Evolutionary conservation across 768 basidiomycete genomes (phyloP).

Genomic region (Peribolospora baueri): DNA sequence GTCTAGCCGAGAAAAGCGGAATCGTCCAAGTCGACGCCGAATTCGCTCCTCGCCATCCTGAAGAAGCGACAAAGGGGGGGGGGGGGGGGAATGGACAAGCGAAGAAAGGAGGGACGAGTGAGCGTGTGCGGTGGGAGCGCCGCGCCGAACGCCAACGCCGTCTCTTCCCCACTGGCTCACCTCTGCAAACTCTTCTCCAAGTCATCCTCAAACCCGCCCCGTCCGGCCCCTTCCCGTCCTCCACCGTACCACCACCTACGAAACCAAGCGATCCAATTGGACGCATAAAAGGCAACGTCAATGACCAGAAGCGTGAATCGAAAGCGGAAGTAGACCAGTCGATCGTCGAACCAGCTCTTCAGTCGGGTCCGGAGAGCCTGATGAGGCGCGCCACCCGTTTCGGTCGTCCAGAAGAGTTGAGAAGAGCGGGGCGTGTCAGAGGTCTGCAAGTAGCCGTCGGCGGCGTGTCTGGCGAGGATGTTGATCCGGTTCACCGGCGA

Average conservation of each 20-base stretch:
- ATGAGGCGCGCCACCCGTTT: too few species aligned
- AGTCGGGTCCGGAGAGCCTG: too few species aligned
- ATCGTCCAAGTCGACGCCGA: slow-evolving; percentile 47
- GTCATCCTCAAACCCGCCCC: slow-evolving; percentile 43
- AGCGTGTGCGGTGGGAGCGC: too few species aligned
- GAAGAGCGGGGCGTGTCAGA: slow-evolving; percentile 27
- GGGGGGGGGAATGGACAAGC: too few species aligned
- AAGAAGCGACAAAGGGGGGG: slow-evolving; percentile 25
- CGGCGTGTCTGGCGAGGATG: slow-evolving; percentile 53
- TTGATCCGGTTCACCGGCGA: slow-evolving; percentile 73
- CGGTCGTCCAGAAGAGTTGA: too few species aligned
- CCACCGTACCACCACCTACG: slow-evolving; percentile 27
- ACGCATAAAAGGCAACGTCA: slow-evolving; percentile 47
- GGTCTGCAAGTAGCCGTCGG: neutral
- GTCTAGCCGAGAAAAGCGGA: slow-evolving; percentile 26
- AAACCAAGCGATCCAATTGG: slow-evolving; percentile 17
- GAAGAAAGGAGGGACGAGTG: too few species aligned
- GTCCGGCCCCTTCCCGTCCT: slow-evolving; percentile 7
- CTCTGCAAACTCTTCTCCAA: slow-evolving; percentile 27
- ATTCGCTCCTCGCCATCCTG: slow-evolving; percentile 41
- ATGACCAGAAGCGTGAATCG: slow-evolving; percentile 35
- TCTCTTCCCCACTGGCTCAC: too few species aligned
- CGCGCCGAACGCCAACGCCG: too few species aligned
- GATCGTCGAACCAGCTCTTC: too few species aligned
- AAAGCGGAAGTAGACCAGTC: slow-evolving; percentile 31